These are phyloP conservation scores for Erodium maritimum DNA, from an alignment of 345 rosid species.

Conservation along the genomic window DNA sequence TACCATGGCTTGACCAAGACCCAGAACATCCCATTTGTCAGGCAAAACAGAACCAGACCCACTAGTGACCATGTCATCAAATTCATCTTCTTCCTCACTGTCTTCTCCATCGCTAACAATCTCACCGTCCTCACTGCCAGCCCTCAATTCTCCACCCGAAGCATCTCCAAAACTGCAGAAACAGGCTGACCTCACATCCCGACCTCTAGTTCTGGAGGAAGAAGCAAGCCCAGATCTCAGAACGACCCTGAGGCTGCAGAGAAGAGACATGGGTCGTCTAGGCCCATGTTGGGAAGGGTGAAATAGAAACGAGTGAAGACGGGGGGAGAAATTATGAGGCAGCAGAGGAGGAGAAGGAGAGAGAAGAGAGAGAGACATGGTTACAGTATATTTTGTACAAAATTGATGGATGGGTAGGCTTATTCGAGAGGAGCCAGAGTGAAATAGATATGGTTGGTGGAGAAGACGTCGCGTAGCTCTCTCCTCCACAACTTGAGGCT, in stretches of 20 bases:
- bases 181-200: slow-evolving; percentile 23
- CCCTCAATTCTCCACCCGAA: slow-evolving; percentile 5
- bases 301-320: slow-evolving; percentile 21
- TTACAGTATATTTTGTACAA: too few relatives aligned
- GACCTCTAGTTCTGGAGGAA: slow-evolving; percentile 24
- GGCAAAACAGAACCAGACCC: slow-evolving; percentile 33
- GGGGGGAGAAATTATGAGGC: slow-evolving; percentile 33
- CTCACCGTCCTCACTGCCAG: slow-evolving; percentile 16
- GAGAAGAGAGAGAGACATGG: slow-evolving; percentile 30
- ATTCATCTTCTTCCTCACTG: slow-evolving; percentile 25
- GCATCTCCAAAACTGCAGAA: slow-evolving; percentile 4
- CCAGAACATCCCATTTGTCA: slow-evolving; percentile 84
- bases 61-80: slow-evolving; percentile 27
- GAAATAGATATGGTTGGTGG: too few relatives aligned
- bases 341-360: slow-evolving; percentile 22
- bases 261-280: slow-evolving; percentile 1
- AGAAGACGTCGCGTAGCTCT: too few relatives aligned
- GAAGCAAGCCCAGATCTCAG: slow-evolving; percentile 1
- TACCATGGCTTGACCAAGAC: slow-evolving; percentile 98
- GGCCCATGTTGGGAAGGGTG: slow-evolving; percentile 7
- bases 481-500: too few relatives aligned
- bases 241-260: slow-evolving; percentile 5
- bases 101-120: slow-evolving; percentile 25
- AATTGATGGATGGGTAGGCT: too few relatives aligned
- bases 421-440: too few relatives aligned